Evolutionary conservation across 2,329 filamentous ascomycete genomes (phyloP), one percentile per base, ranked within the genome.

Genomic region (Fusarium mangiferae): DNA sequence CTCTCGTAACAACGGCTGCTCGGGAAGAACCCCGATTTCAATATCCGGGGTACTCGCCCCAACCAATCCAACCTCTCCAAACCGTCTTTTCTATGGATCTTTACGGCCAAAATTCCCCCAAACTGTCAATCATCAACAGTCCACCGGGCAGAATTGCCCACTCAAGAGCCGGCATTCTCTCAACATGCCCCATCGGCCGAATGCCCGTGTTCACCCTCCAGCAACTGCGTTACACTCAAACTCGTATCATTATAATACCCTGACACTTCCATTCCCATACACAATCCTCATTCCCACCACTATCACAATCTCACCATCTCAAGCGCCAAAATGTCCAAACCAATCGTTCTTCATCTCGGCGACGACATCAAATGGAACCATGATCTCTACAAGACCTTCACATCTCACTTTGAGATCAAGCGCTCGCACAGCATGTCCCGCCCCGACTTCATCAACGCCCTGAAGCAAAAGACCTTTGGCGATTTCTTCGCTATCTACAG

Each of bases 281-380:
- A 20, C 18, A 20, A 39, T 39, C 15, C 22, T 42, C 39, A n/a
- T 10, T 42, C 39, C 10, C n/a, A 42, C 39, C 22, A n/a, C 22
- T 42, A 42, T 42, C 39, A 42, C 22, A 42, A 42, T 42, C 39
- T 42, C 39, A 42, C 14, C 28, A 30, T 30, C 28, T 30, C 28
- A 30, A 28, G 14, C 22, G 20, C 26, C 58, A 70, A 56, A 49
- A 78, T 78, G 76, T 46, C 72, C 17, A 78, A 77, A 30, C 77
- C 77, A 41, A 76, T 77, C n/a, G 77, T 78, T 22, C 70, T 78
- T 18, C 77, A 78, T n/a, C 75, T 78, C 61, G 77, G 77, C 45
- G 76, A 78, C 44, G 77, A 78, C 30, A 78, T 78, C 18, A 66
- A 68, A 49, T 78, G 77, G 77, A 78, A 78, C 57, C 76, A 77